Percentiles rank a stretch among this genome's conserved stretches.
phyloP scores from a whole-genome alignment of 192 early-diverging fungal species.

The Diversispora epigaea region DNA sequence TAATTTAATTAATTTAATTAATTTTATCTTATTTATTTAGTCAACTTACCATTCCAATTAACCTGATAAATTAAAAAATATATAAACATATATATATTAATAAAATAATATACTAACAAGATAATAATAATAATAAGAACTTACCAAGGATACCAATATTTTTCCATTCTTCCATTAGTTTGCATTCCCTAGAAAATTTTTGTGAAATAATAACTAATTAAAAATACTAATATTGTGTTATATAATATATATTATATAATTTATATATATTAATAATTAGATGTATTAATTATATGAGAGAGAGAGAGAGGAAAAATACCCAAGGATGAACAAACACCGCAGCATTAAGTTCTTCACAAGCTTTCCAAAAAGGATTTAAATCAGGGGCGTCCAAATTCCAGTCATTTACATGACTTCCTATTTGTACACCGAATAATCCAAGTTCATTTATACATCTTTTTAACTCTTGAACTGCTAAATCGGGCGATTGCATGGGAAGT shows the following conservation, averaged over 20 bases:
- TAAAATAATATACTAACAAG: background rate
- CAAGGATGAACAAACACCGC: slow-evolving; percentile 68
- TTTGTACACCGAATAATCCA: slow-evolving; percentile 62
- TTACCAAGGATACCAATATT: slow-evolving; percentile 71
- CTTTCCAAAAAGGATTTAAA: slow-evolving; percentile 62
- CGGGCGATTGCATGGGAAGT: slow-evolving; percentile 67
- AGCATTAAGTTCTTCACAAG: slow-evolving; percentile 63
- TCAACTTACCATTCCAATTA: slow-evolving; percentile 50
- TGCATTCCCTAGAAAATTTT: slow-evolving; percentile 48
- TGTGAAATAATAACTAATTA: no score
- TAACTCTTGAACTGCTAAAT: slow-evolving; percentile 61
- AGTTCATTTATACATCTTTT: slow-evolving; percentile 64
- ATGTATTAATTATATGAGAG: no score
- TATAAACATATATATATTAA: background rate
- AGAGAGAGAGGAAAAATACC: slow-evolving; percentile 34
- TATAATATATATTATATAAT: no score
- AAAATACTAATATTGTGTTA: no score
- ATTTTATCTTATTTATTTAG: background rate
- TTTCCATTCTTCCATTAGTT: slow-evolving; percentile 59
- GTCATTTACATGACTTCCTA: slow-evolving; percentile 63
- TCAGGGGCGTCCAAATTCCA: slow-evolving; percentile 73
- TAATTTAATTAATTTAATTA: background rate
- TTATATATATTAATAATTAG: no score
- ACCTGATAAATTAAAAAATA: slow-evolving; percentile 30
- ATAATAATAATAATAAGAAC: slow-evolving; percentile 29